Base-by-base conservation (phyloP, 805 yeast genomes). In the Candida nanaspora region DNA sequence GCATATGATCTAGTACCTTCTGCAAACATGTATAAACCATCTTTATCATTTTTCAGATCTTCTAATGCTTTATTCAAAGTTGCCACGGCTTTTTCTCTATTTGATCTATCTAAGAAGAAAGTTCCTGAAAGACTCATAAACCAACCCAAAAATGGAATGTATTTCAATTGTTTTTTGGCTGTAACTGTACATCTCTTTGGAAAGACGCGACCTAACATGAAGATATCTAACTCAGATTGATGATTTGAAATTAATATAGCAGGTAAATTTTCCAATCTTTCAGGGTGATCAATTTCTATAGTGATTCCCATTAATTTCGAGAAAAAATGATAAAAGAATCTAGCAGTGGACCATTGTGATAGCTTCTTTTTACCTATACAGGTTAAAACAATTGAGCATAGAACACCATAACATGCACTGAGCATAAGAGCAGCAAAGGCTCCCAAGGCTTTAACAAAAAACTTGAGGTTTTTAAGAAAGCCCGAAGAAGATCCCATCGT, bases 1-100 rank as follows among this genome's bases (percentile, higher is more conserved):
- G 83, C 65, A 48, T 82, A 84, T 0, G 97, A 87, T 62, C 99
- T 77, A 2, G 98, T 93, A 22, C 99, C 99, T 63, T 93, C 99
- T 21, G 98, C 96, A 70, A 89, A 93, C 65, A 93, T 78, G 73
- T 82, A 93, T 20, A 93, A 71, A 14, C 83, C 86, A 51, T 89
- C 80, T 55, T 79, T 77, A 37, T 79, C 69, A 4, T 59, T 55
- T 56, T 79, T 80, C 59, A 93, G 69, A 21, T 69, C 68, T 10
- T 63, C 60, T 40, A 86, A 71, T 4, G 97, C 96, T 13, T 63
- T 60, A 40, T 80, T 80, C 57, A 93, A 74, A 9, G 93, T 84
- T 42, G 67, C 69, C 42, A 86, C 75, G 19, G 97, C 88, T 55
- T 82, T 78, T 42, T 76, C 78, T 47, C 86, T 77, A 57, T 79